A percentile compares a stretch with the other conserved stretches of the same genome.
Evolutionary conservation across 1,139 yeast species (phyloP).

Genomic region (Kluyveromyces sp.): DNA sequence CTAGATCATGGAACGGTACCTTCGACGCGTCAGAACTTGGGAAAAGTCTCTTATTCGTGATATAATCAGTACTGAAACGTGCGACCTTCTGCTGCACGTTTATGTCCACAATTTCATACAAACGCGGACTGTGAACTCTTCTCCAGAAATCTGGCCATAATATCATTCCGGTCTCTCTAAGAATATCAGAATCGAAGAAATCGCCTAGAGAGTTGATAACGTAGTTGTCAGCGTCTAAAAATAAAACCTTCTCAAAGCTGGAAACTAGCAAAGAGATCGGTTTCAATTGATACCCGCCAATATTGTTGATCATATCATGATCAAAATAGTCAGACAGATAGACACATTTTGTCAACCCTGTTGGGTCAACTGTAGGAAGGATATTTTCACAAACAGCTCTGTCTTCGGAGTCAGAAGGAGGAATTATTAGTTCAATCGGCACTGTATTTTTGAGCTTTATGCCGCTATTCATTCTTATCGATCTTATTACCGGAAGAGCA

Average conservation of each 20-base stretch:
- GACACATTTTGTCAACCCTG: constrained; percentile 12
- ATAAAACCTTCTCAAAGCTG: constrained; percentile 13
- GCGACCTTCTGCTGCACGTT: constrained; percentile 32
- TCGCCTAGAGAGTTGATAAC: constrained; percentile 12
- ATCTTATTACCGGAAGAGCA: constrained; percentile 12
- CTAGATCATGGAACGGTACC: constrained; percentile 42
- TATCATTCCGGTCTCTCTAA: constrained; percentile 12
- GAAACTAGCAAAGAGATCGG: constrained; percentile 15
- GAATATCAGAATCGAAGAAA: constrained; percentile 10
- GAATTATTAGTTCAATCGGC: constrained; percentile 13
- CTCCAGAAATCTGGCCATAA: constrained; percentile 19
- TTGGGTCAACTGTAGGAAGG: constrained; percentile 10
- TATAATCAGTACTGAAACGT: constrained; percentile 9
- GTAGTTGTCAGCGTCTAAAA: constrained; percentile 15
- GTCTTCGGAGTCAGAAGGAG: constrained; percentile 10
- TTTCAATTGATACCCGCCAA: constrained; percentile 12
- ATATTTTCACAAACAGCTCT: constrained; percentile 9
- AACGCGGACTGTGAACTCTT: constrained; percentile 62
- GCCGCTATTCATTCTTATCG: constrained; percentile 12
- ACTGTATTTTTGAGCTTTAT: constrained; percentile 8
- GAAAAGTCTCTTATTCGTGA: constrained; percentile 7
- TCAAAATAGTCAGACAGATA: constrained; percentile 10
- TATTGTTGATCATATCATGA: constrained; percentile 7
- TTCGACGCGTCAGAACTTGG: constrained; percentile 5
- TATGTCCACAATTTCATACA: constrained; percentile 97